Percentiles rank a stretch among this genome's conserved stretches.
phyloP scores from a whole-genome alignment of 2,329 filamentous ascomycete genomes.

The Colletotrichum lini region DNA sequence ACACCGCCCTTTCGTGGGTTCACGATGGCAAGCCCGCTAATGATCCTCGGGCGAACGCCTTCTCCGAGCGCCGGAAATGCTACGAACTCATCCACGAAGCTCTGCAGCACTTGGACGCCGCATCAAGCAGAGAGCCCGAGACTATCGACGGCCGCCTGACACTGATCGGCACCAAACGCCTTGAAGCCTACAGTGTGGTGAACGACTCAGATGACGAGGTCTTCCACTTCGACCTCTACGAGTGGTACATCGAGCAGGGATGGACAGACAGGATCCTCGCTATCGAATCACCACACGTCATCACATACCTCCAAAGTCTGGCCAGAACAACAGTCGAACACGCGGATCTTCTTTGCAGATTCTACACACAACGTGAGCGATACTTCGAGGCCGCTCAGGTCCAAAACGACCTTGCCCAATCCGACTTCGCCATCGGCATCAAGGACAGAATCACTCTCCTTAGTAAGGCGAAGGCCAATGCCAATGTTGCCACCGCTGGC shows the following conservation, averaged over 20 bases:
- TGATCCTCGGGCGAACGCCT: constrained; percentile 79
- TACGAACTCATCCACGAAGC: constrained; percentile 92
- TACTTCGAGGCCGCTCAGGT: constrained; percentile 92
- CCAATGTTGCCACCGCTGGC: constrained; percentile 84
- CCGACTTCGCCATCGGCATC: constrained; percentile 83
- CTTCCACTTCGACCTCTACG: constrained; percentile 96
- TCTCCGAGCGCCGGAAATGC: constrained; percentile 80
- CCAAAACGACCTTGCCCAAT: constrained; percentile 86
- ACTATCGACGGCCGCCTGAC: constrained; percentile 84
- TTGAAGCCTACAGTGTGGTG: constrained; percentile 92
- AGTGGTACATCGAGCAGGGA: constrained; percentile 92
- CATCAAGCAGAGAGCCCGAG: constrained; percentile 77
- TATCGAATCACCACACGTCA: constrained; percentile 87
- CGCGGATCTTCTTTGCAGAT: constrained; percentile 92
- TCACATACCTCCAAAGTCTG: constrained; percentile 86
- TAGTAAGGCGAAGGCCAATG: constrained; percentile 91
- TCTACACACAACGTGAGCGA: constrained; percentile 86
- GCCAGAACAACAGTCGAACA: constrained; percentile 80
- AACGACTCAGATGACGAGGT: constrained; percentile 91
- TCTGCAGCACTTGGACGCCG: constrained; percentile 81
- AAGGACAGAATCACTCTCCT: constrained; percentile 91
- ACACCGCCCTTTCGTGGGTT: constrained; percentile 87
- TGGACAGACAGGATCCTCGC: constrained; percentile 89
- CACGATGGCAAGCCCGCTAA: constrained; percentile 82
- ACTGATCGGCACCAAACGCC: constrained; percentile 81